Evolutionary conservation across 2,329 filamentous ascomycete species (phyloP).

Genomic region (Stachybotrys elegans): DNA sequence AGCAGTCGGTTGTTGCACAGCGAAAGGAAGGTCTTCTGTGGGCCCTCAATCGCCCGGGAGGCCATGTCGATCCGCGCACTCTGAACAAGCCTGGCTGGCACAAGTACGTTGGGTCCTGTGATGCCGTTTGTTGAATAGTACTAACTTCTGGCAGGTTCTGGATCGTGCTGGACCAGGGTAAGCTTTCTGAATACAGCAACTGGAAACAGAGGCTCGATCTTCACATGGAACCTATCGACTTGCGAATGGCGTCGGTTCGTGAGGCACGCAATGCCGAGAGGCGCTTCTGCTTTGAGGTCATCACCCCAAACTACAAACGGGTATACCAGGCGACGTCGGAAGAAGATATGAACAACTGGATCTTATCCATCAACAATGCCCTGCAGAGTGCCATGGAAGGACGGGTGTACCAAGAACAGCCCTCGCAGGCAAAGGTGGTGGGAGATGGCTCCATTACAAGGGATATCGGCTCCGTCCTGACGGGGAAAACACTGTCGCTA

Average conservation of each 20-base stretch:
- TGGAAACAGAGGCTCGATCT: conserved; percentile 97
- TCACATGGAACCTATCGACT: conserved; percentile 96
- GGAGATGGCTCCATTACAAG: conserved; percentile 60
- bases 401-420: conserved; percentile 54
- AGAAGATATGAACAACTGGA: conserved; percentile 98
- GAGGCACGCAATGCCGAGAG: conserved; percentile 93
- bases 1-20: conserved; percentile 49
- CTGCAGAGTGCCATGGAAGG: conserved; percentile 93
- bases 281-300: conserved; percentile 96
- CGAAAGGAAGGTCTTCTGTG: conserved; percentile 92
- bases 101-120: conserved; percentile 61
- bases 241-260: conserved; percentile 93
- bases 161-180: conserved; percentile 96
- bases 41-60: conserved; percentile 88
- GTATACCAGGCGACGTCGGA: conserved; percentile 98
- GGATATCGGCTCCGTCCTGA: conserved; percentile 89
- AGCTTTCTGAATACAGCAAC: conserved; percentile 96
- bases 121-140: neutral
- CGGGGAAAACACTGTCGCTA: conserved; percentile 80
- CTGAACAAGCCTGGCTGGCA: conserved; percentile 98
- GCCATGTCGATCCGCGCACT: conserved; percentile 90
- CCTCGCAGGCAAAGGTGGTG: conserved; percentile 28
- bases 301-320: conserved; percentile 91
- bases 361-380: conserved; percentile 92
- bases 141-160: conserved; percentile 66